A percentile compares a stretch with the other conserved stretches of the same genome.
phyloP scores from a whole-genome alignment of 371 early-diverging fungal species.

The Quaeritorhiza haematococci region DNA sequence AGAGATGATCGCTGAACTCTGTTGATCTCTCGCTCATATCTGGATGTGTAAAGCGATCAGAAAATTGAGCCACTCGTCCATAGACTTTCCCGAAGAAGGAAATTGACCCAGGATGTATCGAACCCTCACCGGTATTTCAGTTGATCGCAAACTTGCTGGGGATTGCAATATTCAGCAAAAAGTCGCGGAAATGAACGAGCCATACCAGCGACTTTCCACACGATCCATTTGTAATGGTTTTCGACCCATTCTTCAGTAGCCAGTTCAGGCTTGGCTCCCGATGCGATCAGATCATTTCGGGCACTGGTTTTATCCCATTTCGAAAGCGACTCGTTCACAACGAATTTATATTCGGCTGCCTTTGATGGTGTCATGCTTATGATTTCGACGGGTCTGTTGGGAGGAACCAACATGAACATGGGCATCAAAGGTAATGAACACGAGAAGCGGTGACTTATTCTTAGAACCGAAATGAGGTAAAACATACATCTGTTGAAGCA shows the following conservation, averaged over 20 bases:
- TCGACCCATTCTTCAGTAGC: slow-evolving; percentile 53
- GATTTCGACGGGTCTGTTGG: too few relatives aligned
- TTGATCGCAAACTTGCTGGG: slow-evolving; percentile 48
- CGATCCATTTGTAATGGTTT: slow-evolving; percentile 68
- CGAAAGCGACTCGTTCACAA: too few relatives aligned
- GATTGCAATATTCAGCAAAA: slow-evolving; percentile 40
- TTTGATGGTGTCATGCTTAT: too few relatives aligned
- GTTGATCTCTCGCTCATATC: slow-evolving; percentile 71
- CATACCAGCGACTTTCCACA: slow-evolving; percentile 68
- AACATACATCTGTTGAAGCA: too few relatives aligned
- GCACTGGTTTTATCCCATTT: slow-evolving; percentile 15
- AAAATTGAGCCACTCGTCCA: neutral
- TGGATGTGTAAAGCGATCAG: slow-evolving; percentile 7
- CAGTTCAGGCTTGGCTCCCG: slow-evolving; percentile 36
- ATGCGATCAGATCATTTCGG: slow-evolving; percentile 27
- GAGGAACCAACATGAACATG: too few relatives aligned
- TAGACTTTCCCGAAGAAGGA: neutral
- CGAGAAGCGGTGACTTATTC: too few relatives aligned
- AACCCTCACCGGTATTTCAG: slow-evolving; percentile 48
- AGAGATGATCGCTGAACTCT: slow-evolving; percentile 61
- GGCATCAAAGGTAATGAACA: too few relatives aligned
- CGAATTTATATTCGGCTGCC: too few relatives aligned
- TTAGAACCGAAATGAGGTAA: too few relatives aligned
- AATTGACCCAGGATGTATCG: neutral
- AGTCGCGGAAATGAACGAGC: slow-evolving; percentile 53